phyloP scores from a whole-genome alignment of 2,329 filamentous ascomycete species.

The Xylariaceae sp. region DNA sequence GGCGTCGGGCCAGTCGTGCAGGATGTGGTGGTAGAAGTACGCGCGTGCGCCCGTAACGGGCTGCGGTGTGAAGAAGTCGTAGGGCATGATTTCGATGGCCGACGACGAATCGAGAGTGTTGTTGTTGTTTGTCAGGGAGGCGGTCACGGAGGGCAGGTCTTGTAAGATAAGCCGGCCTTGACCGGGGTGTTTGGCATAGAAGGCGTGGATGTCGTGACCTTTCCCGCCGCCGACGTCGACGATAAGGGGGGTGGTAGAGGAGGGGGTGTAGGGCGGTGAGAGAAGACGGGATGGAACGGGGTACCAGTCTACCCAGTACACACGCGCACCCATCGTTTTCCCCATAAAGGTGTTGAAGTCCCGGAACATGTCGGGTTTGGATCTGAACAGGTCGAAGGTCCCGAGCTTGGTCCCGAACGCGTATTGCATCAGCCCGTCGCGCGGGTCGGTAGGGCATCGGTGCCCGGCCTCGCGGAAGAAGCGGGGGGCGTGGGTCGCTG shows the following conservation, averaged over 20 bases:
- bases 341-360: conserved; percentile 29
- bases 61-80: conserved; percentile 33
- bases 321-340: conserved; percentile 24
- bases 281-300: conserved; percentile 27
- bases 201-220: conserved; percentile 28
- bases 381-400: conserved; percentile 19
- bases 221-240: conserved; percentile 29
- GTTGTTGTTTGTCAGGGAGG: no score
- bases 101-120: conserved; percentile 15
- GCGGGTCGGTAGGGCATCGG: conserved; percentile 21
- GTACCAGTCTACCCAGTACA: conserved; percentile 25
- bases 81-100: conserved; percentile 25
- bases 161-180: conserved; percentile 25
- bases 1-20: conserved; percentile 32
- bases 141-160: conserved; percentile 22
- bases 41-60: conserved; percentile 32
- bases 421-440: conserved; percentile 26
- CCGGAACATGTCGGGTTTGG: conserved; percentile 16
- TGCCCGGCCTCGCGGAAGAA: conserved; percentile 23
- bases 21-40: conserved; percentile 29
- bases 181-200: conserved; percentile 20
- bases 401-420: conserved; percentile 25
- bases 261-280: conserved; percentile 13
- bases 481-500: conserved; percentile 19
- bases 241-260: conserved; percentile 19